Conservation (phyloP, 371 early-diverging fungal species). For the Smittium culicis region DNA sequence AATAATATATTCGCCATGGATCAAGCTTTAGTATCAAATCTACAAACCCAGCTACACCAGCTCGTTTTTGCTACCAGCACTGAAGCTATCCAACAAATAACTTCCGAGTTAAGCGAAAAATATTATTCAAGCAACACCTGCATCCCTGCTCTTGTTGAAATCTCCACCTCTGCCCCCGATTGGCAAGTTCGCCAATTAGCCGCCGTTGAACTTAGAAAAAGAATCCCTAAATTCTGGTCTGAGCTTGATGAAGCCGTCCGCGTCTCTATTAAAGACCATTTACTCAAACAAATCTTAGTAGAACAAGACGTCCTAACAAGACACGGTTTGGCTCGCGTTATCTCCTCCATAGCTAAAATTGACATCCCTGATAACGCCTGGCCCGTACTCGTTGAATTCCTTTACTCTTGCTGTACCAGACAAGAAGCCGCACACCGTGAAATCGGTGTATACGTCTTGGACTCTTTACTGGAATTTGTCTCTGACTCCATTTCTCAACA, state of each 20-base stretch:
- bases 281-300: conserved; percentile 49
- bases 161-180: conserved; percentile 43
- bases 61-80: conserved; percentile 23
- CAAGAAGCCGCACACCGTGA: conserved; percentile 61
- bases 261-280: conserved; percentile 40
- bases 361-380: conserved; percentile 65
- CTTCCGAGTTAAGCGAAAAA: conserved; percentile 50
- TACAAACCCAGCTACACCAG: conserved; percentile 20
- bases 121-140: conserved; percentile 46
- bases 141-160: conserved; percentile 55
- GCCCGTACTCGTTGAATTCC: conserved; percentile 59
- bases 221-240: conserved; percentile 55
- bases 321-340: conserved; percentile 67
- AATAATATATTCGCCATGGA: too few relatives aligned
- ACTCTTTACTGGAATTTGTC: conserved; percentile 67
- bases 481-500: conserved; percentile 48
- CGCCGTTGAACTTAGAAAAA: conserved; percentile 77
- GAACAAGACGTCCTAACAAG: conserved; percentile 64
- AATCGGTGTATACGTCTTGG: conserved; percentile 67
- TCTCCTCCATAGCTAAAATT: conserved; percentile 68
- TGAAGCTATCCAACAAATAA: conserved; percentile 30
- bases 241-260: conserved; percentile 42
- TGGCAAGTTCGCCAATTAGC: conserved; percentile 66
- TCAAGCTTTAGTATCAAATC: conserved; percentile 21
- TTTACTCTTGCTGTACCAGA: conserved; percentile 61